Percentiles rank a stretch among this genome's conserved stretches.
phyloP scores from a whole-genome alignment of 352 stramenopile species.

The Thalassiosira ordinaria region DNA sequence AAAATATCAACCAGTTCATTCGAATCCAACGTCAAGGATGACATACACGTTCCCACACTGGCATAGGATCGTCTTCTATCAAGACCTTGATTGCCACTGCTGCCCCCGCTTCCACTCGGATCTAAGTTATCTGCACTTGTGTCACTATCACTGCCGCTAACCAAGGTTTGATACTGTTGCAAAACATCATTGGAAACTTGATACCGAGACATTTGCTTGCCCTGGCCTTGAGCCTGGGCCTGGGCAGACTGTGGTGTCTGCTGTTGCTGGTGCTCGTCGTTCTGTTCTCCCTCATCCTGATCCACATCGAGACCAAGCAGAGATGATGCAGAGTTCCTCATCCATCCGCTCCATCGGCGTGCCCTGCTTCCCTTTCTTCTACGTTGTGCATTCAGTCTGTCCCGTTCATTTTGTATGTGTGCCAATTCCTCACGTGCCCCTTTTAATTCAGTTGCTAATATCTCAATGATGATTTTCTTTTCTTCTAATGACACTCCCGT shows the following conservation, averaged over 20 bases:
- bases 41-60: conserved; percentile 18
- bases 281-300: not conserved
- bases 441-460: conserved; percentile 33
- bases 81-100: not conserved
- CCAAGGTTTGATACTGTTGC: conserved; percentile 10
- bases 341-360: not conserved
- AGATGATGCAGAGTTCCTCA: not conserved
- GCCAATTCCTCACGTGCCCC: conserved; percentile 15
- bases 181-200: not conserved
- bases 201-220: conserved; percentile 4
- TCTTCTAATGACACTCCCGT: conserved; percentile 26
- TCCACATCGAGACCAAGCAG: not conserved
- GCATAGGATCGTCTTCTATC: not conserved
- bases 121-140: not conserved
- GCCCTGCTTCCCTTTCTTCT: conserved; percentile 8
- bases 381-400: not conserved
- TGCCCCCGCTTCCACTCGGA: not conserved
- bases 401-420: conserved; percentile 12
- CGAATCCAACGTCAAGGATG: conserved; percentile 22
- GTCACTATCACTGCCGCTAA: conserved; percentile 3
- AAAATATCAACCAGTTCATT: conserved; percentile 30
- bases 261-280: not conserved
- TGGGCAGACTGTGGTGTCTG: not conserved
- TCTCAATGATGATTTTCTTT: conserved; percentile 25
- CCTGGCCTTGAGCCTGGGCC: not conserved